Percentiles rank a stretch among this genome's conserved stretches.
Conservation (phyloP, 179 eudicot species). For the Spinacia oleracea region DNA sequence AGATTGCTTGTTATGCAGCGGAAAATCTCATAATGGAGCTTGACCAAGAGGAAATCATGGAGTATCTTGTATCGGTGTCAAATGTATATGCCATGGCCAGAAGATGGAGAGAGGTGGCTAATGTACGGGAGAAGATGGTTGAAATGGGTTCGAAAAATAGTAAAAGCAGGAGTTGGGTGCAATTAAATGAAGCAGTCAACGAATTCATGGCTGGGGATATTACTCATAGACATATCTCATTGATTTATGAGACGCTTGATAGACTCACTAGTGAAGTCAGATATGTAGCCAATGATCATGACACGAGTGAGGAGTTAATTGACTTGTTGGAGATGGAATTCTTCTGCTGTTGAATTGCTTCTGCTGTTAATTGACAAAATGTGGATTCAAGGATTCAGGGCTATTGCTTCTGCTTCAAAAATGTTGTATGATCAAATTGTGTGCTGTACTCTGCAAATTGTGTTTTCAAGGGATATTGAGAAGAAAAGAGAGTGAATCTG, state of each 20-base stretch:
- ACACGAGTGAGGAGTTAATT: constrained; percentile 19
- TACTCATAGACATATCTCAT: constrained; percentile 33
- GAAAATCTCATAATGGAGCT: constrained; percentile 33
- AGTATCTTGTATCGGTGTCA: constrained; percentile 53
- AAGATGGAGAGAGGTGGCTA: constrained; percentile 53
- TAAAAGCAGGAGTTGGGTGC: constrained; percentile 56
- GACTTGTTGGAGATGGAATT: not conserved
- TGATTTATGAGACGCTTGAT: constrained; percentile 41
- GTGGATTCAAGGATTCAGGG: too few species aligned
- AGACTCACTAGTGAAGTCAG: constrained; percentile 30
- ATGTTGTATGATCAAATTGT: too few species aligned
- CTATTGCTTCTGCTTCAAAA: too few species aligned
- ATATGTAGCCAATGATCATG: constrained; percentile 24
- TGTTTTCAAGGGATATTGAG: too few species aligned
- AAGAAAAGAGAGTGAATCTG: too few species aligned
- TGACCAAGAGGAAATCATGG: constrained; percentile 47
- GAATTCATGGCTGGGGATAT: constrained; percentile 50
- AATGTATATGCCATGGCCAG: constrained; percentile 46
- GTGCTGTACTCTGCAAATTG: too few species aligned
- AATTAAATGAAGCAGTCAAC: constrained; percentile 44
- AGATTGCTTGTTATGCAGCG: constrained; percentile 46
- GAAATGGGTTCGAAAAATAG: constrained; percentile 37
- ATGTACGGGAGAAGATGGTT: constrained; percentile 45
- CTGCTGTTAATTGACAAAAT: too few species aligned
- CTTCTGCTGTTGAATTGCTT: too few species aligned